These are phyloP conservation scores for Kuraishia cidri DNA, from an alignment of 805 yeast genomes.

Conservation along the genomic window DNA sequence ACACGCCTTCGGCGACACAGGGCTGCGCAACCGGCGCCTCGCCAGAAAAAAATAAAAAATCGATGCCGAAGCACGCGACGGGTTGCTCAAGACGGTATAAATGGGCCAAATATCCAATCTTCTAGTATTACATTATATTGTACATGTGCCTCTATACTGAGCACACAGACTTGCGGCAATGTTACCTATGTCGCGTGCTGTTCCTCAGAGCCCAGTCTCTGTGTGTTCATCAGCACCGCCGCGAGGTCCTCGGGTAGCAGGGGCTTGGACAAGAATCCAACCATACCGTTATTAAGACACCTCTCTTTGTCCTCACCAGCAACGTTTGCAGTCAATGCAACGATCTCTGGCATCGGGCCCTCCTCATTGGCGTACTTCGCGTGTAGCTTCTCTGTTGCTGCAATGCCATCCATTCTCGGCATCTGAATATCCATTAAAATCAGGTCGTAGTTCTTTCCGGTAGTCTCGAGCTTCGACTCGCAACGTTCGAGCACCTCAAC, in stretches of 20 bases:
- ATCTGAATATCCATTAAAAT: slow-evolving; percentile 71
- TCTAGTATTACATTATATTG: no score
- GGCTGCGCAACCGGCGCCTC: no score
- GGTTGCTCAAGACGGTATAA: no score
- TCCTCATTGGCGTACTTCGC: slow-evolving; percentile 17
- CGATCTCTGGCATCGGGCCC: slow-evolving; percentile 29
- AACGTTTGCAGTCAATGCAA: slow-evolving; percentile 44
- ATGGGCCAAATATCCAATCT: no score
- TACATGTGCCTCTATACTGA: no score
- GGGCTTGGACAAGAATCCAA: slow-evolving; percentile 44
- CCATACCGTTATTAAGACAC: slow-evolving; percentile 42
- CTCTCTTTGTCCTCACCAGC: slow-evolving; percentile 41
- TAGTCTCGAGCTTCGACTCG: slow-evolving; percentile 13
- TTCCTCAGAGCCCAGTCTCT: no score
- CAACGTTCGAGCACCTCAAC: slow-evolving; percentile 30
- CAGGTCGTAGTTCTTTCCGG: slow-evolving; percentile 32
- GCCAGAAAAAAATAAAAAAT: no score
- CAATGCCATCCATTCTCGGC: slow-evolving; percentile 83
- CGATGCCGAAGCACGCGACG: no score
- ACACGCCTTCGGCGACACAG: no score
- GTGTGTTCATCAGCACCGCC: slow-evolving; percentile 20
- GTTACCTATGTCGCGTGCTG: no score
- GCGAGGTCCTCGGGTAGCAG: slow-evolving; percentile 35
- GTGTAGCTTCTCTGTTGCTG: slow-evolving; percentile 30
- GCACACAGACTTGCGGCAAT: no score